Percentiles rank a stretch among this genome's conserved stretches.
These are phyloP conservation scores for Boletus huronensis DNA, from an alignment of 768 basidiomycete species.

Conservation along the genomic window DNA sequence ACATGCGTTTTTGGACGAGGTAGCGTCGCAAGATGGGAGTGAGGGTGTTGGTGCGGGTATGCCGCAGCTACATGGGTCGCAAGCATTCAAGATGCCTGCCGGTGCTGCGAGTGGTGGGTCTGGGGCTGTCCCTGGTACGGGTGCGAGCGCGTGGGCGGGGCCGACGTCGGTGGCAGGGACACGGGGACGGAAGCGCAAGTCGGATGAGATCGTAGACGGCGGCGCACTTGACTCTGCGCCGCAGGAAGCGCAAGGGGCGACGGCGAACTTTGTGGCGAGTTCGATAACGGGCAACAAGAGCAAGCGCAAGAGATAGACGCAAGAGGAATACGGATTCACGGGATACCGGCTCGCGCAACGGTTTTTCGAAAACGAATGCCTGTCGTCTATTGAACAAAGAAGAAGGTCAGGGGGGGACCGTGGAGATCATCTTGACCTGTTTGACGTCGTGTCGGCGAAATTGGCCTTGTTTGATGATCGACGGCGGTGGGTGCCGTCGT, in stretches of 20 bases:
- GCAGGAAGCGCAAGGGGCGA: not conserved
- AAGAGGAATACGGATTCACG: not conserved
- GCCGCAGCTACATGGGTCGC: not conserved
- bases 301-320: constrained; percentile 30
- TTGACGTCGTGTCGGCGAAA: no score
- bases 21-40: constrained; percentile 32
- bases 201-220: constrained; percentile 28
- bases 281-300: constrained; percentile 17
- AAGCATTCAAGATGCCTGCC: constrained; percentile 2
- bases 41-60: constrained; percentile 1
- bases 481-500: no score
- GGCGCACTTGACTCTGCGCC: not conserved
- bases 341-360: no score
- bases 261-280: not conserved
- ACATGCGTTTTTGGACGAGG: constrained; percentile 44
- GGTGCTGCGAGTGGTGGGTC: not conserved
- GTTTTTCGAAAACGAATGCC: constrained; percentile 1
- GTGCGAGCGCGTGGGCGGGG: not conserved
- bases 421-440: not conserved
- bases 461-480: no score
- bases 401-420: not conserved
- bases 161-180: not conserved
- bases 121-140: not conserved
- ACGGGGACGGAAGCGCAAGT: constrained; percentile 40
- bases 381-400: not conserved